These are phyloP conservation scores for Mrakia gelida DNA, from an alignment of 768 basidiomycete species.

Conservation along the genomic window DNA sequence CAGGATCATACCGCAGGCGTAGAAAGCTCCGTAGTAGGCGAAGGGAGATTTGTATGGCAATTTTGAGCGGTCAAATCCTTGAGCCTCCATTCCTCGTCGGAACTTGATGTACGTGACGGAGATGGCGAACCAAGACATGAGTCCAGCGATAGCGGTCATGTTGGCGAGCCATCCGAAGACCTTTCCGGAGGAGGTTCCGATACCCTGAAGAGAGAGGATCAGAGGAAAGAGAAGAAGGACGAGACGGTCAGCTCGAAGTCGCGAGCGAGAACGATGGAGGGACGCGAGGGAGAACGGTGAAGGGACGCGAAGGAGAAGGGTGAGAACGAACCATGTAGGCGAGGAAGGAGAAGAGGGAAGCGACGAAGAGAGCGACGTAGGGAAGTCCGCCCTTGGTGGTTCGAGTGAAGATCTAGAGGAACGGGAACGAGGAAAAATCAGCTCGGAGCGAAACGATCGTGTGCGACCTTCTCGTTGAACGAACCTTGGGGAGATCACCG, in stretches of 20 bases:
- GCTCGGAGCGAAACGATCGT: too few species aligned
- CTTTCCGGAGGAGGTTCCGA: conserved; percentile 49
- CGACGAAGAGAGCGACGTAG: conserved; percentile 64
- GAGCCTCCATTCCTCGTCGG: conserved; percentile 71
- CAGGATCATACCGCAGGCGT: conserved; percentile 38
- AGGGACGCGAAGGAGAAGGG: too few species aligned
- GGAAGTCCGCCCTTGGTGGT: conserved; percentile 73
- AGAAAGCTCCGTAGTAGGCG: conserved; percentile 53
- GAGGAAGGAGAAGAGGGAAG: conserved; percentile 45
- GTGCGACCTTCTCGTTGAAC: too few species aligned
- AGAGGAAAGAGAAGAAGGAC: conserved; percentile 43
- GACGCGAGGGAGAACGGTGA: too few species aligned
- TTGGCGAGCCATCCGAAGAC: conserved; percentile 76
- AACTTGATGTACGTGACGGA: conserved; percentile 74
- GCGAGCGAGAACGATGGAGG: too few species aligned
- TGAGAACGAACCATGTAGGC: conserved; percentile 36
- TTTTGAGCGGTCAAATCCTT: conserved; percentile 65
- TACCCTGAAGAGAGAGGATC: conserved; percentile 35
- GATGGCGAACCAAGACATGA: conserved; percentile 80
- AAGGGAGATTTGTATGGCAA: conserved; percentile 64
- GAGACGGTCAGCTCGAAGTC: conserved; percentile 47
- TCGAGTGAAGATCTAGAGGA: conserved; percentile 55
- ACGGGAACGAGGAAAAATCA: too few species aligned
- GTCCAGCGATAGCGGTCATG: conserved; percentile 49
- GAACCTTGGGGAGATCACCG: conserved; percentile 67